These are phyloP conservation scores for Aspergillus chevalieri DNA, from an alignment of 2,329 filamentous ascomycete genomes.

Conservation along the genomic window DNA sequence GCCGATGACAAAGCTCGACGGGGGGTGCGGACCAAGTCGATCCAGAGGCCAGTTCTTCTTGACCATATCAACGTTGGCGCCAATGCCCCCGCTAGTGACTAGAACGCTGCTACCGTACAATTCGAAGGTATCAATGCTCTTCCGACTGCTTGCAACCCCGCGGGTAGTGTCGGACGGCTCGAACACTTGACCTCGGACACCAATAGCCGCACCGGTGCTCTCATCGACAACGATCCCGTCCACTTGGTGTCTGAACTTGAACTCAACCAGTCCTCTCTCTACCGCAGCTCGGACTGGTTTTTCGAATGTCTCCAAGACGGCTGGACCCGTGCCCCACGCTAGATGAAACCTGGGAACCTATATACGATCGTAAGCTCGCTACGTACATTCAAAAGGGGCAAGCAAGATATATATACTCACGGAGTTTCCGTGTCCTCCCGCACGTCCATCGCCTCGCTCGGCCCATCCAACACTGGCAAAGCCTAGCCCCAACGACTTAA, in stretches of 20 bases:
- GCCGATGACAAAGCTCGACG: constrained; percentile 53
- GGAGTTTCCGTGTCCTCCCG: constrained; percentile 56
- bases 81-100: constrained; percentile 55
- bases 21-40: constrained; percentile 51
- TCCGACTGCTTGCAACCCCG: constrained; percentile 48
- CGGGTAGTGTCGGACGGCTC: constrained; percentile 46
- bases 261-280: constrained; percentile 49
- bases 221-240: constrained; percentile 53
- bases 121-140: constrained; percentile 48
- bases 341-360: constrained; percentile 52
- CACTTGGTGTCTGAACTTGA: constrained; percentile 53
- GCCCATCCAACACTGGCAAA: constrained; percentile 57
- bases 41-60: constrained; percentile 54
- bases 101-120: constrained; percentile 49
- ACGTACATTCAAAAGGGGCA: no score
- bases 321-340: constrained; percentile 57
- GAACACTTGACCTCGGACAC: constrained; percentile 51
- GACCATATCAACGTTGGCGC: constrained; percentile 56
- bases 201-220: constrained; percentile 44
- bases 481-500: constrained; percentile 48
- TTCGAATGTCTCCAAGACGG: constrained; percentile 53
- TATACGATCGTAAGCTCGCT: no score
- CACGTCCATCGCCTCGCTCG: constrained; percentile 52
- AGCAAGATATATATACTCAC: constrained; percentile 26
- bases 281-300: constrained; percentile 52